Evolutionary conservation across 306 rosid genomes (phyloP).

Genomic region (Lupinus albus): DNA sequence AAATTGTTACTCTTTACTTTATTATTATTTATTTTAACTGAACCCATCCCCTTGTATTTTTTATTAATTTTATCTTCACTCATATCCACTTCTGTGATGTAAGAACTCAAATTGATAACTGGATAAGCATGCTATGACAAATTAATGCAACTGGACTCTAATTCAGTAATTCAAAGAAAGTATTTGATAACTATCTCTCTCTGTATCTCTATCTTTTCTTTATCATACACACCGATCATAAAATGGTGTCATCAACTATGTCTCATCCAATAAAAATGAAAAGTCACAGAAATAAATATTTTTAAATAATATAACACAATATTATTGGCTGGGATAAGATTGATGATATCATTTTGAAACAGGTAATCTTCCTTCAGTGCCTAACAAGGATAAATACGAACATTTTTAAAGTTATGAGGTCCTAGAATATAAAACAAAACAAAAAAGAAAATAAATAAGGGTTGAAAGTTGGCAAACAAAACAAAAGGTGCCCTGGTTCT

Average conservation of each 20-base stretch:
- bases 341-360: no score
- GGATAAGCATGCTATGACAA: slow-evolving; percentile 52
- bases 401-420: slow-evolving; percentile 21
- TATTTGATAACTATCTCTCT: background rate
- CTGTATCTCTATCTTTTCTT: background rate
- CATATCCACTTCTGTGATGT: slow-evolving; percentile 43
- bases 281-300: no score
- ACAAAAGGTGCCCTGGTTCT: slow-evolving; percentile 30
- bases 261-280: no score
- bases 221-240: slow-evolving; percentile 23
- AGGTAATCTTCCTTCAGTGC: no score
- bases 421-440: slow-evolving; percentile 20
- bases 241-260: no score
- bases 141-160: slow-evolving; percentile 39
- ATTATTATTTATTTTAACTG: background rate
- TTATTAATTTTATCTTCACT: slow-evolving; percentile 34
- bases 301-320: no score
- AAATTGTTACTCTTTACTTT: no score
- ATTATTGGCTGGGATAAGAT: no score
- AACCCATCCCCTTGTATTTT: background rate
- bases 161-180: no score
- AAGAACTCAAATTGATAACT: slow-evolving; percentile 54
- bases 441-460: background rate
- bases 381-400: slow-evolving; percentile 43
- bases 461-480: slow-evolving; percentile 32